Percentiles rank a stretch among this genome's conserved stretches.
Conservation (phyloP, 2,329 filamentous ascomycete species). For the Alternaria infectoria region DNA sequence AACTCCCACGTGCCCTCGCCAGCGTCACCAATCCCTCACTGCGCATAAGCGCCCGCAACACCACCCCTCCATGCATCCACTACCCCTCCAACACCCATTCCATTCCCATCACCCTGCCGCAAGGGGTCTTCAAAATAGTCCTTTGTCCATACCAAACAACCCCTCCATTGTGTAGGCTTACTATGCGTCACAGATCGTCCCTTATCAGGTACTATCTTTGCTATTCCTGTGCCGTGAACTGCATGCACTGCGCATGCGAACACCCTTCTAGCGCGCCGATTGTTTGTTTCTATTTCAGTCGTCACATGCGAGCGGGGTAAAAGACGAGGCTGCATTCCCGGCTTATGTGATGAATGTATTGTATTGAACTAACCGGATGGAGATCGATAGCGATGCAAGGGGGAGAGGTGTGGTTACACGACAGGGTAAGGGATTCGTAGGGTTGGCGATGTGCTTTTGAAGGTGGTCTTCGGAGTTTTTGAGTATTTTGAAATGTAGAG, state of each 20-base stretch:
- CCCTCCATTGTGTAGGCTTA: background rate
- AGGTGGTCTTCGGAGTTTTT: background rate
- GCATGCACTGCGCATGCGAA: slow-evolving; percentile 17
- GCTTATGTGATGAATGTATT: background rate
- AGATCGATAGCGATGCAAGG: background rate
- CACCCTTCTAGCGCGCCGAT: slow-evolving; percentile 9
- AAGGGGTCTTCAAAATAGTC: background rate
- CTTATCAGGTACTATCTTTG: background rate
- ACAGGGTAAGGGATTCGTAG: background rate
- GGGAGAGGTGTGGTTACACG: background rate
- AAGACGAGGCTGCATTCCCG: background rate
- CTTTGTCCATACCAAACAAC: background rate
- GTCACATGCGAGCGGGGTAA: background rate
- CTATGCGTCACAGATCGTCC: background rate
- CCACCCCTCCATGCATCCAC: background rate
- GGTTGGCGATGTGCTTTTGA: background rate
- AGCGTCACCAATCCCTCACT: slow-evolving; percentile 1
- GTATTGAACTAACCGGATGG: slow-evolving; percentile 2
- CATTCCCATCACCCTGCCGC: background rate
- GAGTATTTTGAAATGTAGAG: background rate
- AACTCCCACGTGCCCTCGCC: background rate
- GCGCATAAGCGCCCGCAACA: slow-evolving; percentile 13
- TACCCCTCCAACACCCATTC: background rate
- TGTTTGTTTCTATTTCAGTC: background rate
- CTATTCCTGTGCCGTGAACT: slow-evolving; percentile 2